Evolutionary conservation across 208 protist genomes (phyloP), one percentile per base, ranked within the genome.

Genomic region (Herpetomonas samuelpessoai): DNA sequence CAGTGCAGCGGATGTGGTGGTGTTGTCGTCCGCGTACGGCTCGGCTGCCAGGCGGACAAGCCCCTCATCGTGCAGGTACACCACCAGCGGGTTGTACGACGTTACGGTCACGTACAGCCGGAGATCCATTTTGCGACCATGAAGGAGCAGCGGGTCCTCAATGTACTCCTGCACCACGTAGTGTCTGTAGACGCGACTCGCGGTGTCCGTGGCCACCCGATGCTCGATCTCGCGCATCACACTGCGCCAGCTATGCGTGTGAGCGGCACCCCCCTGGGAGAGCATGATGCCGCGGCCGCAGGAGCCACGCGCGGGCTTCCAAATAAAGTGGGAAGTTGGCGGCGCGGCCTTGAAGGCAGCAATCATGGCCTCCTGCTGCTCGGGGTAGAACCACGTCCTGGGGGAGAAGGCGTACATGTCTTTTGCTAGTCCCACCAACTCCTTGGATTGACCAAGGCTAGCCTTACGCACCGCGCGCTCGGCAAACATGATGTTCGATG

Each of bases 131-230:
- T 98, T 98, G 7, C 86, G 80, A 0, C 88, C 92, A 38, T 97
- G 74, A 16, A 98, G 78, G 9, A 98, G 74, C 35, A 96, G 78
- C 16, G 97, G 97, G 51, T 97, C 74, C 14, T 88, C 83, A 9
- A 98, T 68, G 77, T 98, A 98, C 52, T 95, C 78, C 66, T 98
- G 95, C 50, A 98, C 93, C 0, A 98, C 85, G 60, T 90, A 93
- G 44, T 67, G 71, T 14, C 70, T 51, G 39, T 35, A 45, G 16
- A 27, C 45, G 29, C 44, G n/a, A 9, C 56, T 49, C 26, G 26
- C 57, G 55, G 64, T 46, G 25, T 67, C 69, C 2, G 29, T 56
- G 16, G 48, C 60, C 22, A 64, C 65, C 52, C 72, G 69, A 7
- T 48, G 39, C 18, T 93, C 76, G 41, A 96, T 93, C 4, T 78